phyloP scores from a whole-genome alignment of 2,329 filamentous ascomycete genomes.

The Colletotrichum simmondsii region DNA sequence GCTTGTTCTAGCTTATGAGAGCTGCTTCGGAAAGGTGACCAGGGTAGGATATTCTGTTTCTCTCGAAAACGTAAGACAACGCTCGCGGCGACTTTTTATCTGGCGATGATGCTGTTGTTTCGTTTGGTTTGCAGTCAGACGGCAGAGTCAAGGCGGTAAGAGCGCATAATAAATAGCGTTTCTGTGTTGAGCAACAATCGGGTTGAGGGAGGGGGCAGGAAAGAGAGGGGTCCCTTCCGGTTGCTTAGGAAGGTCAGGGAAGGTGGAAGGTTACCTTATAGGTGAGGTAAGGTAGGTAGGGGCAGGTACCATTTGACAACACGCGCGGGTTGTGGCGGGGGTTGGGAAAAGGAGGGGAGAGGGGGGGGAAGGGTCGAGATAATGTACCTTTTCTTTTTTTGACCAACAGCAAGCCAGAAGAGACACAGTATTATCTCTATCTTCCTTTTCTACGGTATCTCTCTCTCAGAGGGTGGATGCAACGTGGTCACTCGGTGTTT shows the following conservation, averaged over 20 bases:
- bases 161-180: slow-evolving; percentile 33
- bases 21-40: not conserved
- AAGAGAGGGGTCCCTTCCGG: not conserved
- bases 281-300: not conserved
- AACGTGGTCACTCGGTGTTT: slow-evolving; percentile 1
- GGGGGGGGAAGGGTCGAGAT: not conserved
- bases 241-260: not conserved
- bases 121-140: slow-evolving; percentile 5
- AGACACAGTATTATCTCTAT: slow-evolving; percentile 13
- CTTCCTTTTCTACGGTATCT: not conserved
- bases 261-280: not conserved
- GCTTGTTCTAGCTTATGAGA: not conserved
- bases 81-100: not conserved
- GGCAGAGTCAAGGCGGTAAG: slow-evolving; percentile 18
- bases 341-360: not conserved
- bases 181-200: slow-evolving; percentile 5
- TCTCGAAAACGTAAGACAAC: not conserved
- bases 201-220: slow-evolving; percentile 1
- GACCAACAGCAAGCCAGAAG: not conserved
- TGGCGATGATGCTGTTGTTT: not conserved
- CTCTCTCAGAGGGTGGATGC: not conserved
- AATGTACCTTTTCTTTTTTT: slow-evolving; percentile 5
- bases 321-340: slow-evolving; percentile 9
- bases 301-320: slow-evolving; percentile 7
- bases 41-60: not conserved